Percentiles rank a stretch among this genome's conserved stretches.
Conservation (phyloP, 768 basidiomycete genomes). For the Candolleomyces eurysporus region DNA sequence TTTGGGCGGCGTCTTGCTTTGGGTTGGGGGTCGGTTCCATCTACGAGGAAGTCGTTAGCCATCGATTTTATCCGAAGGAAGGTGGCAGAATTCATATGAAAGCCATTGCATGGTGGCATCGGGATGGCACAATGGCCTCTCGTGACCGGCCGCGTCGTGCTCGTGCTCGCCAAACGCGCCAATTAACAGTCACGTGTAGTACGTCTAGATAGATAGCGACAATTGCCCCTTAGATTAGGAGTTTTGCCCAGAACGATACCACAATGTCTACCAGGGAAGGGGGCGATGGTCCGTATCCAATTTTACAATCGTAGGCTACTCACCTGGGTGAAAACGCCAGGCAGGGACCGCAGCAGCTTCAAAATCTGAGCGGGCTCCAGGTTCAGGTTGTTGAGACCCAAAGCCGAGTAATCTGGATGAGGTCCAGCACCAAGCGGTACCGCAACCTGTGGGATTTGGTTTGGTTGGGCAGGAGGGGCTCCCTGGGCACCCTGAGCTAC, state of each 20-base stretch:
- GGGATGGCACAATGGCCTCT: background rate
- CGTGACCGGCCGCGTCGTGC: conserved; percentile 18
- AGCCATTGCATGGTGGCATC: background rate
- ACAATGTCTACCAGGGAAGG: background rate
- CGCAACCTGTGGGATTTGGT: conserved; percentile 22
- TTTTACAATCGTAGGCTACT: conserved; percentile 16
- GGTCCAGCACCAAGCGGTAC: conserved; percentile 21
- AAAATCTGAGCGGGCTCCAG: conserved; percentile 59
- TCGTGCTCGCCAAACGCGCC: conserved; percentile 30
- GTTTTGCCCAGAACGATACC: too few species aligned
- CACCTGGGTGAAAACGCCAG: conserved; percentile 58
- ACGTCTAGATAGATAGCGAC: conserved; percentile 12
- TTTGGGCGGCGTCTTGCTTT: conserved; percentile 63
- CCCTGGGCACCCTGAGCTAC: conserved; percentile 32
- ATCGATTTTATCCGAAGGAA: conserved; percentile 8
- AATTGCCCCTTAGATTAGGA: background rate
- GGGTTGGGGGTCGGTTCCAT: conserved; percentile 45
- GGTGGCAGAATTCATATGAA: conserved; percentile 1
- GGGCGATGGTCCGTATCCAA: conserved; percentile 8
- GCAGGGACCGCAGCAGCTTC: conserved; percentile 54
- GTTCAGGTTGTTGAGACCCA: conserved; percentile 33
- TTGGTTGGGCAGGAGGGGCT: conserved; percentile 25
- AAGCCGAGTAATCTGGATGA: conserved; percentile 21
- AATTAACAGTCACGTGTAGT: conserved; percentile 32
- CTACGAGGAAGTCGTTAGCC: conserved; percentile 22